Conservation (phyloP, 1,139 yeast genomes). For the Blastobotrys ciferrii region DNA sequence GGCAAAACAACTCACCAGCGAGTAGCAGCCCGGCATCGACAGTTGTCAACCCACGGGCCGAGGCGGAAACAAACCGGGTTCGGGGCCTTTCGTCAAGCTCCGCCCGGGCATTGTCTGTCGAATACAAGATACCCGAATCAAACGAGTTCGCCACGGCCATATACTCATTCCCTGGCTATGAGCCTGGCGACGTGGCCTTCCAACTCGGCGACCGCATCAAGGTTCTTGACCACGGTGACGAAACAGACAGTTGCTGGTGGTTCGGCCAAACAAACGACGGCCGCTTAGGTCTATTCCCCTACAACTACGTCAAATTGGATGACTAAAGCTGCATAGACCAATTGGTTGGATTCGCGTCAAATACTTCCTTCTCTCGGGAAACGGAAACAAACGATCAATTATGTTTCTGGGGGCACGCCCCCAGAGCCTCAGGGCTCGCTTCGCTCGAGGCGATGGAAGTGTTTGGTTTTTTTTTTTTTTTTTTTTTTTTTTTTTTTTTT, state of each 20-base stretch:
- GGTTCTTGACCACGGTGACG: slow-evolving; percentile 42
- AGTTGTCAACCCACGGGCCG: neutral
- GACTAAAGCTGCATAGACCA: neutral
- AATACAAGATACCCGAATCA: slow-evolving; percentile 11
- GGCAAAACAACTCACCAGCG: neutral
- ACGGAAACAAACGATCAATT: too few species aligned
- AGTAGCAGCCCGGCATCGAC: neutral
- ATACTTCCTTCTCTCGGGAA: too few species aligned
- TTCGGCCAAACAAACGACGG: slow-evolving; percentile 50
- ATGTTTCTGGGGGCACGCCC: too few species aligned
- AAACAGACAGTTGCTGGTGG: slow-evolving; percentile 56
- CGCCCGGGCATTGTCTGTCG: slow-evolving; percentile 7
- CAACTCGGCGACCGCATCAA: slow-evolving; percentile 49
- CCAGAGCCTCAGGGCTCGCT: too few species aligned
- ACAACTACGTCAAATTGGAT: slow-evolving; percentile 46
- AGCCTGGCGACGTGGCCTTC: slow-evolving; percentile 52
- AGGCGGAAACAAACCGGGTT: neutral
- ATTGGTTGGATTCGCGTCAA: too few species aligned
- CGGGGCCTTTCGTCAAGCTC: slow-evolving; percentile 8
- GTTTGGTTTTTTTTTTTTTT: too few species aligned
- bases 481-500: too few species aligned
- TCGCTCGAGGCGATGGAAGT: too few species aligned
- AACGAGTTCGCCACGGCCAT: slow-evolving; percentile 36
- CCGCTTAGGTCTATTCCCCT: slow-evolving; percentile 52
- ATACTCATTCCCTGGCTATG: slow-evolving; percentile 38